These are phyloP conservation scores for Colletotrichum gloeosporioides DNA, from an alignment of 2,329 filamentous ascomycete species.

Conservation along the genomic window DNA sequence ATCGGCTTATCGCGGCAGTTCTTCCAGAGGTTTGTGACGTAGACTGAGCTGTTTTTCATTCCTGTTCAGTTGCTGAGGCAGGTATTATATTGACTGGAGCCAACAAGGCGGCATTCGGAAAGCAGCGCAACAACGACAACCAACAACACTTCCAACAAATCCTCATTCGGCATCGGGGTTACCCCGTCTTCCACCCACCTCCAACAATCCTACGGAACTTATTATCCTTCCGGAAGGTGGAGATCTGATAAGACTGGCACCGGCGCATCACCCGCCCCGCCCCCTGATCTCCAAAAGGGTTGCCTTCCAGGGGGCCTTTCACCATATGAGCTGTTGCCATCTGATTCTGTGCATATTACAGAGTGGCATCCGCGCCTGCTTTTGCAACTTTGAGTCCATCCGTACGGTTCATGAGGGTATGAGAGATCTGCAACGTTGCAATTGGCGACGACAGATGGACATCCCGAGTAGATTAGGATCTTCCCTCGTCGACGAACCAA, in stretches of 20 bases:
- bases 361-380: not conserved
- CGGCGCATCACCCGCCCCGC: not conserved
- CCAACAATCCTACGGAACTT: not conserved
- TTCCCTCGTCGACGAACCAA: not conserved
- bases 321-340: not conserved
- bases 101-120: too few species aligned
- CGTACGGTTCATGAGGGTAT: not conserved
- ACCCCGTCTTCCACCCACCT: not conserved
- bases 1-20: not conserved
- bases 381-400: not conserved
- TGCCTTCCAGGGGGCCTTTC: not conserved
- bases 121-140: not conserved
- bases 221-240: not conserved
- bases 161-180: not conserved
- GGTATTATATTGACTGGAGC: not conserved
- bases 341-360: conserved; percentile 15
- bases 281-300: not conserved
- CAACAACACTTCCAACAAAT: not conserved
- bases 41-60: not conserved
- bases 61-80: not conserved
- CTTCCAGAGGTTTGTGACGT: not conserved
- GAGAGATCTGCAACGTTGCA: conserved; percentile 13
- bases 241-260: not conserved
- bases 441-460: not conserved
- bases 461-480: not conserved